Evolutionary conservation across 1,284 basidiomycete species (phyloP).

Genomic region (Trichosporon inkin): DNA sequence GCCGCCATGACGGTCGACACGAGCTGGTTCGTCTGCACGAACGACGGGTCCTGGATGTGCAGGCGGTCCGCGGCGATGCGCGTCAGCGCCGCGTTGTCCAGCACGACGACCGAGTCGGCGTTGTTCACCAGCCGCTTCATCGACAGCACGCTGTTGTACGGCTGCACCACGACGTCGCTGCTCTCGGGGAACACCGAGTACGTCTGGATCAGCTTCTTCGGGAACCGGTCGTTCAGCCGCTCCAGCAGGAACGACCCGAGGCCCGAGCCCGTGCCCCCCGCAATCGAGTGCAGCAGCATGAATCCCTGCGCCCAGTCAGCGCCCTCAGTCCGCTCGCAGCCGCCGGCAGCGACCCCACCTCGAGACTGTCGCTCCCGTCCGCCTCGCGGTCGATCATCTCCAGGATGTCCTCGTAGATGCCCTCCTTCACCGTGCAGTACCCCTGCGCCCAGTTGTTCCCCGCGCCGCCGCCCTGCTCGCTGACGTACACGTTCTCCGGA

Average conservation of each 20-base stretch:
- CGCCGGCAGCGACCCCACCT: conserved; percentile 59
- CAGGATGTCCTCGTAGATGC: conserved; percentile 94
- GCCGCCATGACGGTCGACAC: conserved; percentile 65
- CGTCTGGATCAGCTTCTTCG: conserved; percentile 98
- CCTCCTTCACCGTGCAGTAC: conserved; percentile 74
- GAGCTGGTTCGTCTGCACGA: conserved; percentile 91
- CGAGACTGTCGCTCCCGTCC: conserved; percentile 94
- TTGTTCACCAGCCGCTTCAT: conserved; percentile 92
- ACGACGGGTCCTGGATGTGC: conserved; percentile 84
- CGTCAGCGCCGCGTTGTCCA: conserved; percentile 92
- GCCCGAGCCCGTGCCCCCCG: conserved; percentile 96
- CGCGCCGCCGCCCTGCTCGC: conserved; percentile 93
- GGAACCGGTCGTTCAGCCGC: conserved; percentile 93
- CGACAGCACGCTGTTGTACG: conserved; percentile 93
- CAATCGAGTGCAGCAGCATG: conserved; percentile 98
- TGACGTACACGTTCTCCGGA: conserved; percentile 95
- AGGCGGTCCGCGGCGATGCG: conserved; percentile 87
- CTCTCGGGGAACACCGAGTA: conserved; percentile 98
- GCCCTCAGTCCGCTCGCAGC: too few relatives aligned
- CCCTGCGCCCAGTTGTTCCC: conserved; percentile 99
- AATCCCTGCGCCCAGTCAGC: conserved; percentile 66
- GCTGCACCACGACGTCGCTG: conserved; percentile 93
- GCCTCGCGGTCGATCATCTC: conserved; percentile 99
- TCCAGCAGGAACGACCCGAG: conserved; percentile 96
- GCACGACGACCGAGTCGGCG: conserved; percentile 93